phyloP scores from a whole-genome alignment of 2,329 filamentous ascomycete species.

The Cadophora gregata region DNA sequence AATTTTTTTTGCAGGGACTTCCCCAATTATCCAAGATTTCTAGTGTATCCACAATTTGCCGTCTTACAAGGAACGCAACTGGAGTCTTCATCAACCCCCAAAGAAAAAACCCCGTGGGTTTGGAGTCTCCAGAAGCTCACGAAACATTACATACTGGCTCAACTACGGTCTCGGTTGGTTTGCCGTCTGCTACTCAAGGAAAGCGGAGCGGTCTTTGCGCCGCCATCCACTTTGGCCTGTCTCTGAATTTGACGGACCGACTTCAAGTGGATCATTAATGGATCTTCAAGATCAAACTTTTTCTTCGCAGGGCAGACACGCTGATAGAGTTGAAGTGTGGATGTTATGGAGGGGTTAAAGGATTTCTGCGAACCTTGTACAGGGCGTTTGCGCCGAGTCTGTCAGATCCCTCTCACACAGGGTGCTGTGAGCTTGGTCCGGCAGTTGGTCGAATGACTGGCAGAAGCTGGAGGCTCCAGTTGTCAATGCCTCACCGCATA shows the following conservation, averaged over 20 bases:
- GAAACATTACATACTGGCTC: not conserved
- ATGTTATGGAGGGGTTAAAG: not conserved
- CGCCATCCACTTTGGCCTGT: not conserved
- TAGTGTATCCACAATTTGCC: not conserved
- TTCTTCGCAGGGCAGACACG: not conserved
- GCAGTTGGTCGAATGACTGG: slow-evolving; percentile 7
- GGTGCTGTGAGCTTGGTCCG: not conserved
- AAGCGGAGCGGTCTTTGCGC: slow-evolving; percentile 11
- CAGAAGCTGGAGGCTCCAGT: not conserved
- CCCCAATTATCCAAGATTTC: not conserved
- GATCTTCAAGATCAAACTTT: slow-evolving; percentile 6
- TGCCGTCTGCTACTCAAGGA: not conserved
- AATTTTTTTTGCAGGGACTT: too few species aligned
- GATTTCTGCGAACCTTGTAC: not conserved
- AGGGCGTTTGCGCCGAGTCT: not conserved
- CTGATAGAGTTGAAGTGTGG: not conserved
- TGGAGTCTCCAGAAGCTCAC: slow-evolving; percentile 6
- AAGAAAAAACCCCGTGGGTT: slow-evolving; percentile 4
- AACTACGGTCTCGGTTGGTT: not conserved
- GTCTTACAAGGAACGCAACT: not conserved
- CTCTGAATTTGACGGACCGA: not conserved
- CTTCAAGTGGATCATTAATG: slow-evolving; percentile 11
- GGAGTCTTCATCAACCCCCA: slow-evolving; percentile 2
- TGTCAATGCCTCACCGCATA: slow-evolving; percentile 9
- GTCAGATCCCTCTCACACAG: not conserved